Evolutionary conservation across 129 eudicot species (phyloP).

Genomic region (Pittosporum tobira): DNA sequence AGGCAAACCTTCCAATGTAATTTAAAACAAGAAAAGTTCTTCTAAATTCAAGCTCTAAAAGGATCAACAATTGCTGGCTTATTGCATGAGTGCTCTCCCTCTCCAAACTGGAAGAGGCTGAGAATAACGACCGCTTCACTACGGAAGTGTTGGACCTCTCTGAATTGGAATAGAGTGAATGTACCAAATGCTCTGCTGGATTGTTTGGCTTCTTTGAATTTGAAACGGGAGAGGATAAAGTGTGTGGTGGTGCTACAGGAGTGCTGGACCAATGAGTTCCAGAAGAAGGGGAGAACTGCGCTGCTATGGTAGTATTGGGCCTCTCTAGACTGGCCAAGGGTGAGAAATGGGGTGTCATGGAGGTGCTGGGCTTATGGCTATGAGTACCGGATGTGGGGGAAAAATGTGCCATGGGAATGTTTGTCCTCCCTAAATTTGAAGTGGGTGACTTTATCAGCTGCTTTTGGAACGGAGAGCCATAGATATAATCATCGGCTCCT

Average conservation of each 20-base stretch:
- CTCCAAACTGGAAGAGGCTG: conserved; percentile 2
- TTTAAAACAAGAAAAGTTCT: conserved; percentile 48
- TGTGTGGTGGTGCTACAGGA: too few species aligned
- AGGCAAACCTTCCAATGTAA: conserved; percentile 58
- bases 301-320: conserved; percentile 4
- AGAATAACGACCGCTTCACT: conserved; percentile 17
- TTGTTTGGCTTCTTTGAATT: too few species aligned
- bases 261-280: too few species aligned
- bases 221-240: too few species aligned
- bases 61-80: conserved; percentile 29
- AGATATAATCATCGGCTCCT: conserved; percentile 13
- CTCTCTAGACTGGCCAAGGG: conserved; percentile 2
- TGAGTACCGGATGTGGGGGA: conserved; percentile 11
- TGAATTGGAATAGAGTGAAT: conserved; percentile 5
- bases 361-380: not conserved
- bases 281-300: conserved; percentile 16
- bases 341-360: not conserved
- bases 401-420: conserved; percentile 12
- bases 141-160: conserved; percentile 1
- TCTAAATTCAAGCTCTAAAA: conserved; percentile 51
- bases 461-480: conserved; percentile 15
- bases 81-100: conserved; percentile 8
- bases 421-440: conserved; percentile 6
- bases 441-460: conserved; percentile 11
- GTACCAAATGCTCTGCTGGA: too few species aligned